A percentile compares a stretch with the other conserved stretches of the same genome.
Conservation (phyloP, 306 rosid genomes). For the Medicago arabica region DNA sequence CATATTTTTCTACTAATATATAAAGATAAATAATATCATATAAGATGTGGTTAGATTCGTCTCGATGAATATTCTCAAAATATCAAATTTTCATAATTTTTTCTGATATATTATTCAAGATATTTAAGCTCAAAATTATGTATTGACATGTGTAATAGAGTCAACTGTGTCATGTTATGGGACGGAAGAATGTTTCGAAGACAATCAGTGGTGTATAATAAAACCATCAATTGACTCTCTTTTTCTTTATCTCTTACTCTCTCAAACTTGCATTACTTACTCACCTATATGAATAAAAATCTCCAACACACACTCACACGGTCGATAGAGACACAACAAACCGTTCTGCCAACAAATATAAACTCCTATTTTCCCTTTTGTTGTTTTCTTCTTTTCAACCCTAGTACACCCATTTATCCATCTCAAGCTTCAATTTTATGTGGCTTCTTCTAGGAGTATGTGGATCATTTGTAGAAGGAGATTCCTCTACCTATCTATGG, state of each 20-base stretch:
- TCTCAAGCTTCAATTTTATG: slow-evolving; percentile 39
- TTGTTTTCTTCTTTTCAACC: slow-evolving; percentile 29
- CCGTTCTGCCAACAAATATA: neutral
- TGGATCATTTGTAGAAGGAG: slow-evolving; percentile 49
- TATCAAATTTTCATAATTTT: no score
- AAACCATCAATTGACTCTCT: slow-evolving; percentile 39
- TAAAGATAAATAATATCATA: no score
- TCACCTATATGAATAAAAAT: slow-evolving; percentile 22
- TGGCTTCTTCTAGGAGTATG: slow-evolving; percentile 52
- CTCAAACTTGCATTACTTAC: slow-evolving; percentile 39
- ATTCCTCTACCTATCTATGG: slow-evolving; percentile 42
- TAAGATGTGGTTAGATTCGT: no score
- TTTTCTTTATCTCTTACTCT: slow-evolving; percentile 29
- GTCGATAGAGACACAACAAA: slow-evolving; percentile 34
- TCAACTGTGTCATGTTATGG: no score
- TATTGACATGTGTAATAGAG: no score
- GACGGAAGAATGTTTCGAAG: no score
- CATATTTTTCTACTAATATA: no score
- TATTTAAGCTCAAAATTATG: no score
- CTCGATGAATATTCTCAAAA: no score
- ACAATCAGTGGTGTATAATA: no score
- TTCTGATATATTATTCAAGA: no score
- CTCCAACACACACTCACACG: slow-evolving; percentile 9
- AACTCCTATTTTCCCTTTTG: slow-evolving; percentile 26
- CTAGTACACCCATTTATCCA: neutral